Evolutionary conservation across 768 basidiomycete species (phyloP).

Genomic region (Lactarius tabidus): DNA sequence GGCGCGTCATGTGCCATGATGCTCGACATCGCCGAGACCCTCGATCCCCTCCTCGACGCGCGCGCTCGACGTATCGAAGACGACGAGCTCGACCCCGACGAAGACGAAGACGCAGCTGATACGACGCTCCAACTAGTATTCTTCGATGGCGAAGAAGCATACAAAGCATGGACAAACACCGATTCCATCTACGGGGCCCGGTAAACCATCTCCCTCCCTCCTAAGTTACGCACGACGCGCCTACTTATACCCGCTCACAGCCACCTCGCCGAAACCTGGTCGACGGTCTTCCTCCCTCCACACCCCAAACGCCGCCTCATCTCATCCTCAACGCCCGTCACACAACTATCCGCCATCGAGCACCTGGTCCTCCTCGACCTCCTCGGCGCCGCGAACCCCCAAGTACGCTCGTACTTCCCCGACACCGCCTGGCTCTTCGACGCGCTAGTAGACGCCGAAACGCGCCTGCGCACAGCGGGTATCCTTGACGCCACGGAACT

Average conservation of each 20-base stretch:
- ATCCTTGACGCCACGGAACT: conserved; percentile 40
- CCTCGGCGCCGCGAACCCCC: conserved; percentile 72
- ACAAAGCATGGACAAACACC: conserved; percentile 78
- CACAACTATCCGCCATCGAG: conserved; percentile 75
- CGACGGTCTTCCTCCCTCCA: conserved; percentile 57
- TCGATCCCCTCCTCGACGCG: conserved; percentile 67
- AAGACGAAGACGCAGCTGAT: conserved; percentile 76
- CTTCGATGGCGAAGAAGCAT: conserved; percentile 98
- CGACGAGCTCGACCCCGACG: conserved; percentile 46
- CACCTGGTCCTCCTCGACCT: conserved; percentile 92
- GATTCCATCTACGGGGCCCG: conserved; percentile 96
- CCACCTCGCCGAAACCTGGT: conserved; percentile 88
- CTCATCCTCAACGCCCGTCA: conserved; percentile 40
- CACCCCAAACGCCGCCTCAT: conserved; percentile 56
- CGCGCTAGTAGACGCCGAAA: conserved; percentile 66
- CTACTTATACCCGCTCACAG: conserved; percentile 37
- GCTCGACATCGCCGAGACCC: conserved; percentile 83
- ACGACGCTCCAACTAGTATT: conserved; percentile 91
- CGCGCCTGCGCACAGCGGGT: conserved; percentile 63
- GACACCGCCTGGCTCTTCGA: conserved; percentile 95
- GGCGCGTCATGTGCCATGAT: conserved; percentile 94
- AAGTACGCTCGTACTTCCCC: conserved; percentile 74
- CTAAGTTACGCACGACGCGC: no score
- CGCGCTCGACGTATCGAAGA: conserved; percentile 52
- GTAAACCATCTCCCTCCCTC: conserved; percentile 38